phyloP scores from a whole-genome alignment of 2,329 filamentous ascomycete genomes.

The Exophiala sp. region DNA sequence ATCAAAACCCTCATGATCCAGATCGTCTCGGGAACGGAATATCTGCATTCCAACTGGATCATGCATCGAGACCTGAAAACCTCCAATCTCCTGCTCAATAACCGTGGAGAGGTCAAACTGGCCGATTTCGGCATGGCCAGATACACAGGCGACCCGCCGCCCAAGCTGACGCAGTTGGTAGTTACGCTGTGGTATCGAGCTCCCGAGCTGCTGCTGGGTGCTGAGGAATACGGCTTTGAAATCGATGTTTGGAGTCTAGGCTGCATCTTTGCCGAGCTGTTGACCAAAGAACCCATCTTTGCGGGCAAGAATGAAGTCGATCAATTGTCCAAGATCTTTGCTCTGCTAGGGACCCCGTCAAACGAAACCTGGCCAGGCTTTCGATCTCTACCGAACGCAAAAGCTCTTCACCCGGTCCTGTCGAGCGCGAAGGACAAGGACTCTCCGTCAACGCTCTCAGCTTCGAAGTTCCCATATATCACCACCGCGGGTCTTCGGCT shows the following conservation, averaged over 20 bases:
- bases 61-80: slow-evolving; percentile 91
- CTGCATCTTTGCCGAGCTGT: slow-evolving; percentile 89
- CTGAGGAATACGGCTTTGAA: slow-evolving; percentile 64
- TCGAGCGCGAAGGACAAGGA: slow-evolving; percentile 29
- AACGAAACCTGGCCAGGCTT: slow-evolving; percentile 81
- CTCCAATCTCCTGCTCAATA: slow-evolving; percentile 89
- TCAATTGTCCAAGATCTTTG: slow-evolving; percentile 80
- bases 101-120: slow-evolving; percentile 88
- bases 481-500: slow-evolving; percentile 68
- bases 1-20: slow-evolving; percentile 85
- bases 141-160: slow-evolving; percentile 71
- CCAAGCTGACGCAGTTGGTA: slow-evolving; percentile 79
- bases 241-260: slow-evolving; percentile 96
- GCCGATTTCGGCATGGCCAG: slow-evolving; percentile 98
- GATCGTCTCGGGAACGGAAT: slow-evolving; percentile 70
- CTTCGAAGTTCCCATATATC: slow-evolving; percentile 70
- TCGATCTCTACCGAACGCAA: slow-evolving; percentile 78
- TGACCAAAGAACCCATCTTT: slow-evolving; percentile 74
- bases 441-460: slow-evolving; percentile 22
- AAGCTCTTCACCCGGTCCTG: slow-evolving; percentile 58
- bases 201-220: slow-evolving; percentile 81
- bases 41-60: slow-evolving; percentile 85
- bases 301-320: slow-evolving; percentile 91
- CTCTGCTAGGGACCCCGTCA: slow-evolving; percentile 78
- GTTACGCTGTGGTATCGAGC: slow-evolving; percentile 96